Evolutionary conservation across 768 basidiomycete genomes (phyloP).

Genomic region (Suillus americanus): DNA sequence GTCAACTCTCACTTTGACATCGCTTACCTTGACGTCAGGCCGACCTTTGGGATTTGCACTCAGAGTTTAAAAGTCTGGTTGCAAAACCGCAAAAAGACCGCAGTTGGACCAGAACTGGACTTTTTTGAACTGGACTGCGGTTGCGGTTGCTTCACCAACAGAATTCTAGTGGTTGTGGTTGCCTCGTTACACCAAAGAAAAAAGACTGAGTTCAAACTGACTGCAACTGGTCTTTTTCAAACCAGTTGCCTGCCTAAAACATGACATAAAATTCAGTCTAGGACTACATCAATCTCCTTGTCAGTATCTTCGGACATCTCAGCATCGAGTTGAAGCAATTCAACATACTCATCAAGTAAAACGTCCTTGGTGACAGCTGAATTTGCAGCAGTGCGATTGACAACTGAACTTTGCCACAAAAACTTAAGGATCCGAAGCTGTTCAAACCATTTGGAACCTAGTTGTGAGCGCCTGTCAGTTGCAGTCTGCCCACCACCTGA

Average conservation of each 20-base stretch:
- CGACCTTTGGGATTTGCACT: too few relatives aligned
- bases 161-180: neutral
- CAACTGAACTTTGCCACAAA: slow-evolving; percentile 7
- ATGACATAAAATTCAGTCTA: neutral
- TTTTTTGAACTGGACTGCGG: neutral
- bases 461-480: neutral
- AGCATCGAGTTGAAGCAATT: neutral
- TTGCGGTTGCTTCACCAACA: neutral
- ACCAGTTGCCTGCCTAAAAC: neutral
- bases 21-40: too few relatives aligned
- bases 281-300: neutral
- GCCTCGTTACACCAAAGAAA: neutral
- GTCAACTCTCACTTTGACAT: too few relatives aligned
- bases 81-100: neutral
- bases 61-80: neutral
- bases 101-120: neutral
- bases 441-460: slow-evolving; percentile 11
- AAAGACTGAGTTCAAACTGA: neutral
- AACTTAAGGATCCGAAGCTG: slow-evolving; percentile 13
- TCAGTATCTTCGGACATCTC: neutral
- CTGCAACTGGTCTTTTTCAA: neutral
- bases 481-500: slow-evolving; percentile 10
- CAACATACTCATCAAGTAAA: slow-evolving; percentile 1
- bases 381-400: slow-evolving; percentile 5
- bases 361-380: slow-evolving; percentile 10